phyloP scores from a whole-genome alignment of 139 green algal genomes.

The Eudorina sp. region DNA sequence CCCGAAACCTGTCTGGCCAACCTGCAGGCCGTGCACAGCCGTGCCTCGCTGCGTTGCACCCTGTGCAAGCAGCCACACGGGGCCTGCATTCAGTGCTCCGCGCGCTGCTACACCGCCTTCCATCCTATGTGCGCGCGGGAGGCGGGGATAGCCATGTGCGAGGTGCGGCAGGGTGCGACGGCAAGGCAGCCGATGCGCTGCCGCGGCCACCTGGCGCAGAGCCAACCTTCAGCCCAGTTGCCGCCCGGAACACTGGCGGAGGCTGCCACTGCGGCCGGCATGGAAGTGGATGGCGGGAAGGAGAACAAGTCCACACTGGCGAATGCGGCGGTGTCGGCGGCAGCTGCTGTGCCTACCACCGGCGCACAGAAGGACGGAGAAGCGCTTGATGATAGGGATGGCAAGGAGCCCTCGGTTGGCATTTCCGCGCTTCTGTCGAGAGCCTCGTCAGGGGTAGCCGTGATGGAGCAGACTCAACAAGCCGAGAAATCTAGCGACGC shows the following conservation, averaged over 20 bases:
- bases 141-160: conserved; percentile 58
- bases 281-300: neutral
- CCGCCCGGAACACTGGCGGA: neutral
- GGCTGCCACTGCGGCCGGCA: neutral
- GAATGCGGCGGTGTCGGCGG: neutral
- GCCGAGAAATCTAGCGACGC: no score
- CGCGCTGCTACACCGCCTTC: conserved; percentile 80
- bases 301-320: neutral
- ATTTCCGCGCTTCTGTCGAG: no score
- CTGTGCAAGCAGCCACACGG: conserved; percentile 84
- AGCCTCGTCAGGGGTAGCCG: no score
- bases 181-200: neutral
- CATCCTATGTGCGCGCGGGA: conserved; percentile 84
- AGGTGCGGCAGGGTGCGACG: conserved; percentile 5
- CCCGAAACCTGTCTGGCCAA: no score
- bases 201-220: no score
- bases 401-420: no score
- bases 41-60: conserved; percentile 61
- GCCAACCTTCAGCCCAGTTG: no score
- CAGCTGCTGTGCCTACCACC: neutral
- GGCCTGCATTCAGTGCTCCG: conserved; percentile 83
- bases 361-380: no score
- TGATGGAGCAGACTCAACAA: no score
- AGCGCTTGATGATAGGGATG: neutral
- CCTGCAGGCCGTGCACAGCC: conserved; percentile 15